phyloP scores from a whole-genome alignment of 202 grass and related monocot species.

The Thinopyrum obtusiflorum region DNA sequence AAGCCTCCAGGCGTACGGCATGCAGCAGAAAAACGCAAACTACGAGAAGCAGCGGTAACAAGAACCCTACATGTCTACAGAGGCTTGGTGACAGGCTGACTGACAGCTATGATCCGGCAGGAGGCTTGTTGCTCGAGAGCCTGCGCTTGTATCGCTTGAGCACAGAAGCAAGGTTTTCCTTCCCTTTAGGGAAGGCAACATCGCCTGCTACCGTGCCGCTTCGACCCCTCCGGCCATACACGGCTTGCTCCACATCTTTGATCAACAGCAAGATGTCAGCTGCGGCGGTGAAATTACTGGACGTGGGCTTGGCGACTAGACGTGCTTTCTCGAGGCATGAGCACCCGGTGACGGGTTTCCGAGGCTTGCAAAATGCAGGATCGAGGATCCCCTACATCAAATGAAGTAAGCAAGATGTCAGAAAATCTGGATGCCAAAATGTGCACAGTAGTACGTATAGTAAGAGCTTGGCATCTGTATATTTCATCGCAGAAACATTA shows the following conservation, averaged over 20 bases:
- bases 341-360: slow-evolving; percentile 18
- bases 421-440: neutral
- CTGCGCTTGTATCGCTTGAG: slow-evolving; percentile 69
- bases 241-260: slow-evolving; percentile 53
- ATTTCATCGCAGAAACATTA: too few relatives aligned
- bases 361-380: slow-evolving; percentile 62
- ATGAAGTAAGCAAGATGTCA: slow-evolving; percentile 4
- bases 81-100: neutral
- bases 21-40: slow-evolving; percentile 15
- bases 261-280: slow-evolving; percentile 46
- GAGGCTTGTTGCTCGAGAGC: slow-evolving; percentile 43
- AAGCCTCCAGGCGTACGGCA: neutral
- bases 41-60: neutral
- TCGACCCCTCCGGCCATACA: slow-evolving; percentile 58
- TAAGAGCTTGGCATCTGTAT: too few relatives aligned
- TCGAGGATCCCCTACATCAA: slow-evolving; percentile 65
- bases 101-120: neutral
- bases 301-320: neutral
- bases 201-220: slow-evolving; percentile 78
- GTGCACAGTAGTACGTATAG: neutral
- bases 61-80: neutral
- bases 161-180: slow-evolving; percentile 66
- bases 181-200: slow-evolving; percentile 71
- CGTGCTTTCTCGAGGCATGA: slow-evolving; percentile 12
- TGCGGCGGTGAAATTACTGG: slow-evolving; percentile 36